phyloP scores from a whole-genome alignment of 768 basidiomycete genomes.

The Serendipita vermifera region DNA sequence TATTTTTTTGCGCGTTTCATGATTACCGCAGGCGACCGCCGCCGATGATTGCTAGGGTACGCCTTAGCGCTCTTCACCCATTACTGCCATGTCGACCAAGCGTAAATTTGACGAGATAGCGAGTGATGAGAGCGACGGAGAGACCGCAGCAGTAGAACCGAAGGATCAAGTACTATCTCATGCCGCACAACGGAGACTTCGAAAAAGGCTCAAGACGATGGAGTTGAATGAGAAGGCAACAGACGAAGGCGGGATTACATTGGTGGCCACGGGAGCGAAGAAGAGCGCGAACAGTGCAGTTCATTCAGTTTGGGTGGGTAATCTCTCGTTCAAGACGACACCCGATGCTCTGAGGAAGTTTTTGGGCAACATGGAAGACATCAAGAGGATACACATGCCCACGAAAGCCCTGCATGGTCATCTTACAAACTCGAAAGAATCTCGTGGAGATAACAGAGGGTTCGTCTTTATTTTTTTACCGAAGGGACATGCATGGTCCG shows the following conservation, averaged over 20 bases:
- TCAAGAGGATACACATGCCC: conserved; percentile 79
- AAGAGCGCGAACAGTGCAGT: conserved; percentile 23
- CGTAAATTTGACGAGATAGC: conserved; percentile 25
- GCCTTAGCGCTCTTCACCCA: conserved; percentile 19
- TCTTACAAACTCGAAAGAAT: conserved; percentile 16
- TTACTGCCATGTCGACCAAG: conserved; percentile 17
- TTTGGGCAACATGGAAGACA: conserved; percentile 55
- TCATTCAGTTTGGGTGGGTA: conserved; percentile 90
- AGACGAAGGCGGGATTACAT: background rate
- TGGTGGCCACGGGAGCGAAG: conserved; percentile 31
- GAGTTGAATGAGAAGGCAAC: background rate
- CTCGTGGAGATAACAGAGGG: conserved; percentile 66
- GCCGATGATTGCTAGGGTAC: conserved; percentile 14
- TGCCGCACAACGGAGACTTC: conserved; percentile 43
- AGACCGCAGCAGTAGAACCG: background rate
- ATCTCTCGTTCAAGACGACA: conserved; percentile 82
- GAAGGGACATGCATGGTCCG: conserved; percentile 19
- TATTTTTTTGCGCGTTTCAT: background rate
- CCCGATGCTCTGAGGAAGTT: conserved; percentile 54
- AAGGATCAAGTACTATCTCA: conserved; percentile 51
- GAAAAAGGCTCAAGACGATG: conserved; percentile 7
- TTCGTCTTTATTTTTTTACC: conserved; percentile 26
- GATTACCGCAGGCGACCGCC: conserved; percentile 9
- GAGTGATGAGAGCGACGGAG: background rate
- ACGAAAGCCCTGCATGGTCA: conserved; percentile 32